These are phyloP conservation scores for Colletotrichum tamarilloi DNA, from an alignment of 2,329 filamentous ascomycete genomes.

Conservation along the genomic window DNA sequence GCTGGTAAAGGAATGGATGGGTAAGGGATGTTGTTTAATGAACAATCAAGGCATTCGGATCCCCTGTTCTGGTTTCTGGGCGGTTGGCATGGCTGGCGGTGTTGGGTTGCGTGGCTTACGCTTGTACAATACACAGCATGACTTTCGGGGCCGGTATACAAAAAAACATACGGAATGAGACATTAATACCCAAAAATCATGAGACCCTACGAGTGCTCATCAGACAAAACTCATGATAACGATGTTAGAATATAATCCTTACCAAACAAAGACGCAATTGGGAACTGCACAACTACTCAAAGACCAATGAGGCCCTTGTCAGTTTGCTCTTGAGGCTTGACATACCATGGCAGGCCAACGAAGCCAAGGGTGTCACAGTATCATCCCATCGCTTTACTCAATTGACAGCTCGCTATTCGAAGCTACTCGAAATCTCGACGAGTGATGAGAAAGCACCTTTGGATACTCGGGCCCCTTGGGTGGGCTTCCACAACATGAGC, in stretches of 20 bases:
- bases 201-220: not conserved
- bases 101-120: slow-evolving; percentile 36
- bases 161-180: slow-evolving; percentile 36
- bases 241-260: not conserved
- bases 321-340: too few species aligned
- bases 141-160: slow-evolving; percentile 36
- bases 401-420: too few species aligned
- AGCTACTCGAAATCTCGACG: too few species aligned
- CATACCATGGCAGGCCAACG: too few species aligned
- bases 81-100: slow-evolving; percentile 35
- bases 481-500: too few species aligned
- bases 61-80: slow-evolving; percentile 32
- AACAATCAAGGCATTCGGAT: slow-evolving; percentile 33
- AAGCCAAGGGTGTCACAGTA: too few species aligned
- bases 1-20: slow-evolving; percentile 22
- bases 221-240: not conserved
- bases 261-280: too few species aligned
- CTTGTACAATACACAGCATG: slow-evolving; percentile 36
- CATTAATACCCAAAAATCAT: slow-evolving; percentile 30
- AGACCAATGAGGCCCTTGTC: too few species aligned
- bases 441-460: too few species aligned
- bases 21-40: slow-evolving; percentile 26
- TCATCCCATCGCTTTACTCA: fast-evolving
- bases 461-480: too few species aligned
- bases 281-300: too few species aligned